Base-by-base conservation (phyloP, 495 filamentous ascomycete species). In the Lichenothelia convexa region DNA sequence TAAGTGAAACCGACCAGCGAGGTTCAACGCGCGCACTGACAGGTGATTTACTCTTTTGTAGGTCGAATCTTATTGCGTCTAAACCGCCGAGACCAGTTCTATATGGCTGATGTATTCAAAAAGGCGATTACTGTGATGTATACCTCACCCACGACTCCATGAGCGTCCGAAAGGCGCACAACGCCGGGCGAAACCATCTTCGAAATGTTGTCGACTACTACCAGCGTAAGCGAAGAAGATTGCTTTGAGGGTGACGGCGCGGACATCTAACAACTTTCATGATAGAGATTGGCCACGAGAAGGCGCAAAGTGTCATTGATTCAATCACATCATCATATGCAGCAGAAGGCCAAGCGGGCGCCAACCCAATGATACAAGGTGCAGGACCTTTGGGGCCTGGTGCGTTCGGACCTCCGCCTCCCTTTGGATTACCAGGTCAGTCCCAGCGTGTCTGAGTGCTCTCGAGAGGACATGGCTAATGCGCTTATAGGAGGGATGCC, bases 81-180 rank as follows among this genome's bases (percentile, higher is more conserved):
- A 24, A 35, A 35, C 29, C 36, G 30, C 4, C 12, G 21, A 21
- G 15, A 32, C 22, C 20, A 13, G 26, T 21, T 15, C 20, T 21
- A 11, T 20, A 26, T 32, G 18, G 11, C 31, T 35, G 17, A 24
- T 12, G 16, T 21, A 16, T 21, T 30, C 29, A 21, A 15, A 7
- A 32, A 81, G 86, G 89, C 68, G 89, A 97, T 57, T 97, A 95
- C 66, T 97, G 89, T 71, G 89, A 97, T 77, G 91, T 97, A 57
- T 97, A 97, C 68, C 80, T 97, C 46, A 97, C 91, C 40, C 89
- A 97, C 68, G 91, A 97, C 73, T 92, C 82, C 11, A 97, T 95
- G 86, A 92, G 82, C 63, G 89, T 97, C 51, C 82, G 89, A 51
- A 94, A 94, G 62, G 89, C 89, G 12, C 89, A 97, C 60, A 97